Base-by-base conservation (phyloP, 305 asterid species). In the Ilex paraguariensis region DNA sequence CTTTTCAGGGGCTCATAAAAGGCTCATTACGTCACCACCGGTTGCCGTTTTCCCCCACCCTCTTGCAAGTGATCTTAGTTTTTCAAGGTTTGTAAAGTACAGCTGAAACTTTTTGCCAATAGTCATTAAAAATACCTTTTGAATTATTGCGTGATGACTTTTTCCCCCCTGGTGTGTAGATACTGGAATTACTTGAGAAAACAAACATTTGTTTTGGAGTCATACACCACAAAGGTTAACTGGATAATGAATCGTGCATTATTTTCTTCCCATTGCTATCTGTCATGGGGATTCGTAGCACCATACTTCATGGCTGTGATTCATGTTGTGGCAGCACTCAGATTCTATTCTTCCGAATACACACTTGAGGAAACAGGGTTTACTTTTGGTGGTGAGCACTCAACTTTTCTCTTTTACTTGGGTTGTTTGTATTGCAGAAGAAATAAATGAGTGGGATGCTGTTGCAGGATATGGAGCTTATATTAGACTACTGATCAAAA, bases 1-100 rank as follows among this genome's bases (percentile, higher is more conserved):
- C 59, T 59, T 60, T 68, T 49, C 87, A 93, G 99, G 90, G 72
- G 97, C 97, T 65, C 85, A 93, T 72, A 84, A 90, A 87, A 79
- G 92, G 82, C 95, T 93, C 67, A 90, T 93, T 57, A 77, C 89
- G 11, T 93, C 99, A 31, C 99, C 99, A 57, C 99, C 99, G 9
- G 96, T 93, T 72, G 99, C 99, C 13, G 95, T 93, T 75, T 93
- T 93, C 71, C 99, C 99, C 53, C 99, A 93, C 74, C 99, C 99
- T 73, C 96, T 93, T 69, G 87, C 97, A 31, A 93, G 89, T 68
- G 99, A 93, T 81, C 97, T 93, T 65, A 93, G 70, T 84, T 93
- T 93, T 82, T 84, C 95, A 73, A 93, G 99, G 99, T 90, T 59
- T 74, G 75, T 68, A 59, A 59, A 61, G 62, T 57, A 44, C 33